Evolutionary conservation across 345 rosid species (phyloP).

Genomic region (Hirschfeldia incana): DNA sequence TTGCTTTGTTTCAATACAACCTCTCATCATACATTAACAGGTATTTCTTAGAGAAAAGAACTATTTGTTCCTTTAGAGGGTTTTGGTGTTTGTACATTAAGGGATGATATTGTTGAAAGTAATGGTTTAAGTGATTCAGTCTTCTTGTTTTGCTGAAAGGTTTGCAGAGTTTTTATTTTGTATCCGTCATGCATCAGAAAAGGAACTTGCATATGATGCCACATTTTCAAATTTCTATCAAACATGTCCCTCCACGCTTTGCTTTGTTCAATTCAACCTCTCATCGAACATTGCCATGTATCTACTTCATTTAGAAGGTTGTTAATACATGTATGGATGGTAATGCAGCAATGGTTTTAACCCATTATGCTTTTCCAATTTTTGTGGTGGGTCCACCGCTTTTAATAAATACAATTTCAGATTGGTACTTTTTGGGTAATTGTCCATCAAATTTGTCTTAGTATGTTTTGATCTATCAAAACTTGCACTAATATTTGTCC

Average conservation of each 20-base stretch:
- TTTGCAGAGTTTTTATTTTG: background rate
- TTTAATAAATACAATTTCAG: background rate
- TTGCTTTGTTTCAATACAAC: background rate
- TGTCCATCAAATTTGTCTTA: background rate
- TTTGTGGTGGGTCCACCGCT: background rate
- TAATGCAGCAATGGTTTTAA: background rate
- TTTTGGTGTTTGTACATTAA: background rate
- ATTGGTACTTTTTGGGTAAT: background rate
- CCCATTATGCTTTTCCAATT: background rate
- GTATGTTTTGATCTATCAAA: no score
- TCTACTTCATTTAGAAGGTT: background rate
- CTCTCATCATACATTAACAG: background rate
- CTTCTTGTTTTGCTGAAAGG: background rate
- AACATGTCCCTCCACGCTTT: background rate
- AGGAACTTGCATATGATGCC: background rate
- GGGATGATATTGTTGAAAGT: no score
- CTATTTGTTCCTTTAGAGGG: background rate
- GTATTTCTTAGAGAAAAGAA: background rate
- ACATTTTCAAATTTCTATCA: background rate
- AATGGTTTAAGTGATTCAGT: no score
- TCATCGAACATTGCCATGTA: background rate
- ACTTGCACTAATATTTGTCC: background rate
- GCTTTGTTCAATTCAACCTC: background rate
- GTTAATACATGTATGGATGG: background rate
- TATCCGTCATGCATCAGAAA: background rate